phyloP scores from a whole-genome alignment of 176 grass and related monocot genomes.

The Carex parvula region DNA sequence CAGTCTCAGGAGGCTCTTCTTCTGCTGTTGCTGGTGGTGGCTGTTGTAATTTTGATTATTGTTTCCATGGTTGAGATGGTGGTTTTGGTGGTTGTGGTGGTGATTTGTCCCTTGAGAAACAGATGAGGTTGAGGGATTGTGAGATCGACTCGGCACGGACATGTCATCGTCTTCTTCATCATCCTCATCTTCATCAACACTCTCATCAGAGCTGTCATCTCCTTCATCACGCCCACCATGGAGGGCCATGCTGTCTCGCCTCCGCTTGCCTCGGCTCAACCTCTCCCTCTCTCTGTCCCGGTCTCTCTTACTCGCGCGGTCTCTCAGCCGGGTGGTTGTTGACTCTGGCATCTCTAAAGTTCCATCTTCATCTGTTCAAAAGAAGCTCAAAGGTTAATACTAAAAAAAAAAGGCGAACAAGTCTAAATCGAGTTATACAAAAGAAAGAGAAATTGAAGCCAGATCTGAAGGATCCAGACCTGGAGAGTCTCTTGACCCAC shows the following conservation, averaged over 20 bases:
- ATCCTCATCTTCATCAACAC: slow-evolving; percentile 64
- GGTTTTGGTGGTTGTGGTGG: slow-evolving; percentile 28
- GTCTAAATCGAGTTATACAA: neutral
- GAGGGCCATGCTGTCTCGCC: slow-evolving; percentile 29
- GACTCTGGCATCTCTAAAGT: slow-evolving; percentile 38
- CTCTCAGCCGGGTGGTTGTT: slow-evolving; percentile 28
- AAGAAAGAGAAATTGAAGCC: neutral
- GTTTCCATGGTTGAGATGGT: slow-evolving; percentile 26
- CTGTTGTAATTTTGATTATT: slow-evolving; percentile 54
- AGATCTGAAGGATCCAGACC: slow-evolving; percentile 33
- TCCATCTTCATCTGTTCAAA: slow-evolving; percentile 33
- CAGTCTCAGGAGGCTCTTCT: slow-evolving; percentile 54
- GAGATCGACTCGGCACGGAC: slow-evolving; percentile 39
- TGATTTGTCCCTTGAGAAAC: slow-evolving; percentile 34
- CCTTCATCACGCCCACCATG: slow-evolving; percentile 44
- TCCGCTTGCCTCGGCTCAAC: slow-evolving; percentile 37
- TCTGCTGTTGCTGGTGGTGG: slow-evolving; percentile 47
- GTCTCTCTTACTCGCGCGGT: slow-evolving; percentile 34
- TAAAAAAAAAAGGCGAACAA: neutral
- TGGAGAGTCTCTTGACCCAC: slow-evolving; percentile 42
- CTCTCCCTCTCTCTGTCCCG: slow-evolving; percentile 42
- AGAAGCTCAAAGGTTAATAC: slow-evolving; percentile 11
- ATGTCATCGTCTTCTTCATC: slow-evolving; percentile 72
- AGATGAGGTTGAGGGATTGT: slow-evolving; percentile 60
- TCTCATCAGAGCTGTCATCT: slow-evolving; percentile 87